Conservation (phyloP, 2,329 filamentous ascomycete species). For the Pseudodiploospora longispora region DNA sequence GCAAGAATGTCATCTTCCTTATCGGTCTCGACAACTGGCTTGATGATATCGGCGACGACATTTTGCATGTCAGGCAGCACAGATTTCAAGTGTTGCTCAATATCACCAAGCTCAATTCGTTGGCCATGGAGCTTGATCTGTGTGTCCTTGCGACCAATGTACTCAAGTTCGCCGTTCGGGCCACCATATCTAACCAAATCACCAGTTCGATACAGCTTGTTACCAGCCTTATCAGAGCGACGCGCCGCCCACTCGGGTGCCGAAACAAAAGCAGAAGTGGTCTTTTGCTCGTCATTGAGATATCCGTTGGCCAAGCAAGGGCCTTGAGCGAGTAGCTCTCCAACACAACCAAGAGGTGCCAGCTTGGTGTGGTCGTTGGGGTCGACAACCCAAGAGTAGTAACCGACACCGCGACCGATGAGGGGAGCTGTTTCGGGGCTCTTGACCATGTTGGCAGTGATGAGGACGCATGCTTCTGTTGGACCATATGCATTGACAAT, state of each 20-base stretch:
- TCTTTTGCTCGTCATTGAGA: constrained; percentile 14
- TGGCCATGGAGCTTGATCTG: constrained; percentile 39
- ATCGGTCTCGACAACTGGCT: no score
- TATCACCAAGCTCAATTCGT: constrained; percentile 35
- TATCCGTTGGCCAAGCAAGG: constrained; percentile 48
- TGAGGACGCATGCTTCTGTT: neutral
- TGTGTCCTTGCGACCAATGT: constrained; percentile 15
- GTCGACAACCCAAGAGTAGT: constrained; percentile 23
- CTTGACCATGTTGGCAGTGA: neutral
- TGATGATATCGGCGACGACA: neutral
- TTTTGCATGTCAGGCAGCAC: neutral
- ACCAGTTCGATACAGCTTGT: constrained; percentile 12
- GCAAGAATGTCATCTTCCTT: no score
- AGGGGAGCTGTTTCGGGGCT: neutral
- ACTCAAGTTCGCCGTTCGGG: constrained; percentile 11
- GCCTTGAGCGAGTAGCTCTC: constrained; percentile 39
- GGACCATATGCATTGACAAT: neutral
- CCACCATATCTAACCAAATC: constrained; percentile 22
- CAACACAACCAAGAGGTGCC: constrained; percentile 31
- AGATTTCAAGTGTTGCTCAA: constrained; percentile 2
- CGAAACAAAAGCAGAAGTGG: constrained; percentile 40
- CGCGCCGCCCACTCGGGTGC: constrained; percentile 35
- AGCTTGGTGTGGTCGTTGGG: constrained; percentile 27
- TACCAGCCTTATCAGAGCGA: neutral
- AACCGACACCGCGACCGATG: neutral